phyloP scores from a whole-genome alignment of 1,139 yeast genomes.

The Magnusiomyces suaveolens region DNA sequence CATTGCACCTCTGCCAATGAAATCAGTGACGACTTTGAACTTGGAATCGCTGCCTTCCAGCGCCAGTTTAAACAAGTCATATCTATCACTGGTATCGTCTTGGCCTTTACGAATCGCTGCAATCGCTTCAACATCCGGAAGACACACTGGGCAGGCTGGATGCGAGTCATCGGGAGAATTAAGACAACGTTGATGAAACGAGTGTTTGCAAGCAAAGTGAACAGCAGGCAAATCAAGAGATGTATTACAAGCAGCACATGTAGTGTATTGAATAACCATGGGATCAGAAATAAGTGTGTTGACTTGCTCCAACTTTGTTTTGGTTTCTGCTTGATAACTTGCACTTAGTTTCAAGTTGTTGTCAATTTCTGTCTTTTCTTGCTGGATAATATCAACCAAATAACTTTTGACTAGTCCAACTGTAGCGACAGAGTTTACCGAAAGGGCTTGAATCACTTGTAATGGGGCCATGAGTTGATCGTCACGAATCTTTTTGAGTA shows the following conservation, averaged over 20 bases:
- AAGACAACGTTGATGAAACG: constrained; percentile 78
- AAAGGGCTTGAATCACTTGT: constrained; percentile 62
- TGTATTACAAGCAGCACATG: constrained; percentile 62
- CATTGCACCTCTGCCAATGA: constrained; percentile 81
- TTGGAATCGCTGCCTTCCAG: constrained; percentile 54
- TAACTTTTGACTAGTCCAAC: constrained; percentile 67
- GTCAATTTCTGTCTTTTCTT: constrained; percentile 54
- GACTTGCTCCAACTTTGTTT: constrained; percentile 45
- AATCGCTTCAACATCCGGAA: constrained; percentile 57
- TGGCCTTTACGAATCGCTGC: constrained; percentile 52
- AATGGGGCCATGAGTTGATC: constrained; percentile 58
- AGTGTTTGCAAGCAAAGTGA: constrained; percentile 80
- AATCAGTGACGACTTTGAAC: constrained; percentile 68
- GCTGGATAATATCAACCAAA: constrained; percentile 51
- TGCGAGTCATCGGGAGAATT: constrained; percentile 26
- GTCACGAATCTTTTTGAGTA: constrained; percentile 47
- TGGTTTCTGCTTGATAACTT: constrained; percentile 61
- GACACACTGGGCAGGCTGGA: constrained; percentile 61
- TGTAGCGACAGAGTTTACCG: constrained; percentile 55
- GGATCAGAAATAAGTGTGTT: constrained; percentile 47
- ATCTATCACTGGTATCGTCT: constrained; percentile 49
- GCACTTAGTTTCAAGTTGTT: constrained; percentile 59
- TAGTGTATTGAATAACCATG: constrained; percentile 54
- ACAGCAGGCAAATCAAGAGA: constrained; percentile 69
- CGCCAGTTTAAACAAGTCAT: constrained; percentile 52